These are phyloP conservation scores for Artemisia tridentata DNA, from an alignment of 129 eudicot species.

Conservation along the genomic window DNA sequence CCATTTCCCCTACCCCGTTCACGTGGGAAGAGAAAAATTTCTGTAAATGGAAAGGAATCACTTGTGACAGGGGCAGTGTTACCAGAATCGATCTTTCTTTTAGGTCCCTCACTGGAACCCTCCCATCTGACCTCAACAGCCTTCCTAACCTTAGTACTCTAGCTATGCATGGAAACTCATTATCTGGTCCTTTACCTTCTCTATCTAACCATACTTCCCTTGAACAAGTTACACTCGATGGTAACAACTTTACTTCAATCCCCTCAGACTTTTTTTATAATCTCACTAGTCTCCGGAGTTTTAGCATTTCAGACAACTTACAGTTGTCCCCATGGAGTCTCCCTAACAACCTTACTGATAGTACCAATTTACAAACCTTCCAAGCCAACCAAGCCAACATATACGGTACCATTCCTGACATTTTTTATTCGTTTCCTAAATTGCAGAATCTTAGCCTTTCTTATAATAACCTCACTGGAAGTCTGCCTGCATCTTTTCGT, in stretches of 20 bases:
- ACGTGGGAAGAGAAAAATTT: neutral
- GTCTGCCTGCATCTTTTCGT: slow-evolving; percentile 31
- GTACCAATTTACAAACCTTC: slow-evolving; percentile 24
- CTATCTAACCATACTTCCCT: slow-evolving; percentile 34
- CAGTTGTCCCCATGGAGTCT: neutral
- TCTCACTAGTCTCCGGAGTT: slow-evolving; percentile 2
- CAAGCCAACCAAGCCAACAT: slow-evolving; percentile 30
- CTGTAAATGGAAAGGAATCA: slow-evolving; percentile 42
- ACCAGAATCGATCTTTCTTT: slow-evolving; percentile 29
- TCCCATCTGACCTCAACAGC: slow-evolving; percentile 33
- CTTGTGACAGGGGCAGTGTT: slow-evolving; percentile 35
- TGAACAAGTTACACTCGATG: slow-evolving; percentile 17
- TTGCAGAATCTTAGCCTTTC: slow-evolving; percentile 35
- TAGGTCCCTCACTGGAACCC: slow-evolving; percentile 36
- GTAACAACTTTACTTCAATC: slow-evolving; percentile 37
- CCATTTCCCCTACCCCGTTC: neutral
- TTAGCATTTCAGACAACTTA: neutral
- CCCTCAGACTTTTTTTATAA: slow-evolving; percentile 31
- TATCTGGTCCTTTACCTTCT: slow-evolving; percentile 47
- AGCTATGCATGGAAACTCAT: slow-evolving; percentile 27
- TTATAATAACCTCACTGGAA: slow-evolving; percentile 37
- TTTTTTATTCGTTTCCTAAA: slow-evolving; percentile 24
- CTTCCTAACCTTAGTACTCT: slow-evolving; percentile 32
- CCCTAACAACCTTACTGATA: neutral
- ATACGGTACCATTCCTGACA: slow-evolving; percentile 38